Base-by-base conservation (phyloP, 2,329 filamentous ascomycete genomes). In the Aquanectria penicillioides region DNA sequence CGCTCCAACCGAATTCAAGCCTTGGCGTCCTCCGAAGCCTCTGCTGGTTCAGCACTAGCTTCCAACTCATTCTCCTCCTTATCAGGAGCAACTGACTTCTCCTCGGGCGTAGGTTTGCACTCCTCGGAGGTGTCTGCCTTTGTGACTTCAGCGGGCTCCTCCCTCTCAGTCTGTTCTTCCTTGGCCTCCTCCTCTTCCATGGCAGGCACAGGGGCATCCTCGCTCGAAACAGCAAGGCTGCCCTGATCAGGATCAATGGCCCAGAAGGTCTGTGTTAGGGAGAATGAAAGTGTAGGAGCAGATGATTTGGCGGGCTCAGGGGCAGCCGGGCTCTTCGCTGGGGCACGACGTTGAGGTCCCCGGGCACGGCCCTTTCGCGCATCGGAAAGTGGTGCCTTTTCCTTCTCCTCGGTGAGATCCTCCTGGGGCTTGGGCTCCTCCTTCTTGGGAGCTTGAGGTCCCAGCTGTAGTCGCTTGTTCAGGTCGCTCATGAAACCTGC, bases 401-500 rank as follows among this genome's bases (percentile, higher is more conserved):
- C 88, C 58, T 86, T 86, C 59, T 85, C 82, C 26, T 83, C 82
- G 2, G 77, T 77, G 26, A 79, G 76, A 41, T 86, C 84, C 55
- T 87, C 83, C 49, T 88, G 82, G 12, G 81, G 78, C 9, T 78
- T 73, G 34, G 83, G 79, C 64, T 94, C 89, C 70, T 91, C 89
- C 65, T 91, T 90, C 80, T 93, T 94, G 2, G 88, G 86, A 9
- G 83, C 86, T 67, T 92, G 89, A n/a, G 94, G 94, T 1, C 95
- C 95, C 29, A 97, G 79, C 71, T 93, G 89, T 23, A 99, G 81
- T 44, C 93, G 90, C 69, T 93, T 94, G 76, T 98, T 97, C 36
- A 99, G 80, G 71, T 98, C 94, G 38, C 89, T 93, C 84, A 99
- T 88, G 75, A 99, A 98, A 3, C 92, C 93, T 31, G 92, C 92